phyloP scores from a whole-genome alignment of 164 flowering plant genomes.

The Hamamelis virginiana region DNA sequence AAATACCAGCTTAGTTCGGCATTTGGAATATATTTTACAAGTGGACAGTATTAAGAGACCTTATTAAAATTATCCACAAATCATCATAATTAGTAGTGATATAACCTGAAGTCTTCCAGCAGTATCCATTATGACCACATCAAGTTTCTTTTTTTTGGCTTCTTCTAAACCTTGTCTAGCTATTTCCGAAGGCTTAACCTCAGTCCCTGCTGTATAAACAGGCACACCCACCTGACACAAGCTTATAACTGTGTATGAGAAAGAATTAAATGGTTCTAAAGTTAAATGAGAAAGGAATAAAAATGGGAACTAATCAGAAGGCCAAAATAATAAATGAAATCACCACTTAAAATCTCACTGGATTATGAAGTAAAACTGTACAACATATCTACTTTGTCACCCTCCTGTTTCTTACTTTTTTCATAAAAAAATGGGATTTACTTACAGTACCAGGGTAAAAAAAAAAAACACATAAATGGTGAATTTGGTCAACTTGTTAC shows the following conservation, averaged over 20 bases:
- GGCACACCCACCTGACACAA: constrained; percentile 85
- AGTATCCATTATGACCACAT: constrained; percentile 95
- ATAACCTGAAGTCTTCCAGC: constrained; percentile 98
- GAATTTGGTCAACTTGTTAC: not conserved
- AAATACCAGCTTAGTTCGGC: constrained; percentile 8
- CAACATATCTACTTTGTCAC: not conserved
- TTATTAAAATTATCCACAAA: not conserved
- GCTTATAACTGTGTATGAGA: constrained; percentile 30
- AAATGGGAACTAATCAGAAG: not conserved
- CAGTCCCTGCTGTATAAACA: constrained; percentile 91
- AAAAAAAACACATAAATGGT: not conserved
- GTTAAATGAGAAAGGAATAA: too few species aligned
- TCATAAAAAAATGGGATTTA: not conserved
- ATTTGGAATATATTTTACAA: constrained; percentile 1
- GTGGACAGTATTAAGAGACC: not conserved
- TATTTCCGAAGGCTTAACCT: constrained; percentile 82
- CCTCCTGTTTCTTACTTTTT: not conserved
- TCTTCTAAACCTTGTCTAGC: constrained; percentile 83
- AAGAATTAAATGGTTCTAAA: constrained; percentile 10
- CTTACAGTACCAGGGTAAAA: not conserved
- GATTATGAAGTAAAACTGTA: not conserved
- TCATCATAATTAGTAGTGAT: constrained; percentile 3
- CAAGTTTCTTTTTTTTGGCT: constrained; percentile 73
- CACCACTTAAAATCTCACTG: not conserved
- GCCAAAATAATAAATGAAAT: not conserved